phyloP scores from a whole-genome alignment of 2,329 filamentous ascomycete genomes.

The Cyphellophora europaea region DNA sequence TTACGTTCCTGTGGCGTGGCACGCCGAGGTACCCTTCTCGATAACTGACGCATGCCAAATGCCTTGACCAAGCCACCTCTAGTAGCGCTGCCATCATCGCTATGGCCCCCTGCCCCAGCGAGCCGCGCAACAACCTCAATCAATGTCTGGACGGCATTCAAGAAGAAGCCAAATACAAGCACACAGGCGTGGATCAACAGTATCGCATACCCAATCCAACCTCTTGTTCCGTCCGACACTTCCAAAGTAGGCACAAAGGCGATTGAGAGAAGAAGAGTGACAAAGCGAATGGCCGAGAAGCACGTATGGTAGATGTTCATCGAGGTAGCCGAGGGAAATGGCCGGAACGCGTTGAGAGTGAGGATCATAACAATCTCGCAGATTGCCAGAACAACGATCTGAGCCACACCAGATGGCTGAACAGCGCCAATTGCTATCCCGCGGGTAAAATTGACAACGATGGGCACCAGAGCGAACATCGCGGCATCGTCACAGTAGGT shows the following conservation, averaged over 20 bases:
- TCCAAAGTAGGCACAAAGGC: conserved; percentile 77
- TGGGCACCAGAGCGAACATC: conserved; percentile 78
- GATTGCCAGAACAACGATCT: conserved; percentile 83
- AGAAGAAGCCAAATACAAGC: conserved; percentile 81
- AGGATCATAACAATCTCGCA: conserved; percentile 88
- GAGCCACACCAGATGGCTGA: conserved; percentile 84
- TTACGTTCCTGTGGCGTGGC: conserved; percentile 52
- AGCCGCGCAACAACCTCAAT: conserved; percentile 79
- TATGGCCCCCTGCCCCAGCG: conserved; percentile 60
- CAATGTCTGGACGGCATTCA: conserved; percentile 83
- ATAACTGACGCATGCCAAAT: conserved; percentile 83
- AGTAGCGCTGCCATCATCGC: conserved; percentile 50
- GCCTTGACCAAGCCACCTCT: conserved; percentile 81
- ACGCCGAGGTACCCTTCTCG: conserved; percentile 58
- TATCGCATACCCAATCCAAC: conserved; percentile 93
- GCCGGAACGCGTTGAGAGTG: conserved; percentile 79
- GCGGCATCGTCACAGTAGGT: conserved; percentile 92
- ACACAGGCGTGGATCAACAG: conserved; percentile 77
- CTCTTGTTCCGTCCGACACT: conserved; percentile 68
- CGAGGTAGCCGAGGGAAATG: conserved; percentile 82
- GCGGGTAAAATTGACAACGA: conserved; percentile 73
- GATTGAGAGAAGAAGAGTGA: conserved; percentile 66
- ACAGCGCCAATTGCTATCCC: conserved; percentile 88
- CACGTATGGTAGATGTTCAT: conserved; percentile 95
- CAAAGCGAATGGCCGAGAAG: conserved; percentile 68